Percentiles rank a stretch among this genome's conserved stretches.
phyloP scores from a whole-genome alignment of 2,329 filamentous ascomycete genomes.

The Phaeosphaeriaceae sp. region DNA sequence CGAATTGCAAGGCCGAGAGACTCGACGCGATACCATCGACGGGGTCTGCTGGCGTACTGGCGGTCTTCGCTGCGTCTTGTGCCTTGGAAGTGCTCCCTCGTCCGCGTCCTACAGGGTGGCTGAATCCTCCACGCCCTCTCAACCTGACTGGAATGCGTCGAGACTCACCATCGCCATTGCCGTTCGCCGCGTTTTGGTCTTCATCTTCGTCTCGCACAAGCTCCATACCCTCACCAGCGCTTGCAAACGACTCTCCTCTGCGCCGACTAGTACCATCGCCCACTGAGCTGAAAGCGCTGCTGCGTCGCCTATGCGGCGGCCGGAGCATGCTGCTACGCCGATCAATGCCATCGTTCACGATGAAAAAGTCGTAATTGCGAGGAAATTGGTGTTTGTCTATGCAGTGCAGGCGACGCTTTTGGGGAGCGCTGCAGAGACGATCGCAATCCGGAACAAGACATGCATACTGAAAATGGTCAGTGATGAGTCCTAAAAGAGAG shows the following conservation, averaged over 20 bases:
- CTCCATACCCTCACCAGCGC: constrained; percentile 32
- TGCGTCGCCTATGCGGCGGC: constrained; percentile 45
- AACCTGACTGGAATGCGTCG: constrained; percentile 29
- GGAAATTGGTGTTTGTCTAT: constrained; percentile 96
- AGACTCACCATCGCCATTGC: constrained; percentile 14
- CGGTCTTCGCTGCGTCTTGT: background rate
- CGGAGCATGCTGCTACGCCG: constrained; percentile 78
- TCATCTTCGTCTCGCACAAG: constrained; percentile 25
- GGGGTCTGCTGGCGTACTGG: constrained; percentile 55
- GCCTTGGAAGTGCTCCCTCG: constrained; percentile 16
- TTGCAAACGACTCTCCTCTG: constrained; percentile 28
- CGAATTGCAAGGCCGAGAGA: constrained; percentile 75
- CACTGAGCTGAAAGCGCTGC: constrained; percentile 30
- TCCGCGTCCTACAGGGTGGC: constrained; percentile 25
- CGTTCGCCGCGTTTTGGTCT: constrained; percentile 7
- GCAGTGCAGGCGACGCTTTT: constrained; percentile 82
- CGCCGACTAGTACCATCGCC: constrained; percentile 12
- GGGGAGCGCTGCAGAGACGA: constrained; percentile 79
- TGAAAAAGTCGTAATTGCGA: constrained; percentile 58
- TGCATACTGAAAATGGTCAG: constrained; percentile 65
- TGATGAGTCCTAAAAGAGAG: background rate
- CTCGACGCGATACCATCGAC: constrained; percentile 70
- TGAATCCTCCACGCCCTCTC: constrained; percentile 41
- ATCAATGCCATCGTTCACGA: constrained; percentile 91
- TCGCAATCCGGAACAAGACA: constrained; percentile 93